Base-by-base conservation (phyloP, 306 rosid genomes). In the Vigna nakashimae region DNA sequence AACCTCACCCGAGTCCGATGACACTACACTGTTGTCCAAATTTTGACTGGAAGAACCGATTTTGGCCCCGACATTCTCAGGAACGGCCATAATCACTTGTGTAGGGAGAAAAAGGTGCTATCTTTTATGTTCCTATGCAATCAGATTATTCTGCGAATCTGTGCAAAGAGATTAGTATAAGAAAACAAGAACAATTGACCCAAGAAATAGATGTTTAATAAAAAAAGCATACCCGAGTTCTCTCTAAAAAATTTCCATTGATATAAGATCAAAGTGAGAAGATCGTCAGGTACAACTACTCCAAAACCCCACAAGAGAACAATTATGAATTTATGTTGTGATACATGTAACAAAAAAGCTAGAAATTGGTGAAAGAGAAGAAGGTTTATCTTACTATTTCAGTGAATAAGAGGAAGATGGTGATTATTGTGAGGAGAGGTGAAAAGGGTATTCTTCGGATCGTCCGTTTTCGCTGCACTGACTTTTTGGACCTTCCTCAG, bases 81-180 rank as follows among this genome's bases (percentile, higher is more conserved):
- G 94, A 58, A 94, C 98, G 64, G 93, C 98, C 98, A 90, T 94
- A 86, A 81, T 86, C 88, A 64, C 70, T 76, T 28, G 10, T 68
- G 18, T 34, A 55, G 38, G 53, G 53, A 75, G 45, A 40, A 51
- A 83, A 88, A 77, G 79, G 53, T 55, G 76, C 28, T 17, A 32
- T 2, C 69, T 73, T 80, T 75, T 5, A 45, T 71, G 45, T 76
- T 60, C 73, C 63, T 79, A 34, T 16, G 30, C 57, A 32, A 14
- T 17, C 78, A 73, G 85, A 84, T 78, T 76, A 76, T 59, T 56
- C 84, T 71, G 76, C 12, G 68, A 80, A 70, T 78, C 58, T 75
- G 79, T 59, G 3, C 40, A 26, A 50, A 18, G 1, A 48, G 30
- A 73, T 51, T 9, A 55, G 49, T 17, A 17, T 64, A 22, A 45